Evolutionary conservation across 176 grass and related monocot genomes (phyloP).

Genomic region (Bromus sterilis): DNA sequence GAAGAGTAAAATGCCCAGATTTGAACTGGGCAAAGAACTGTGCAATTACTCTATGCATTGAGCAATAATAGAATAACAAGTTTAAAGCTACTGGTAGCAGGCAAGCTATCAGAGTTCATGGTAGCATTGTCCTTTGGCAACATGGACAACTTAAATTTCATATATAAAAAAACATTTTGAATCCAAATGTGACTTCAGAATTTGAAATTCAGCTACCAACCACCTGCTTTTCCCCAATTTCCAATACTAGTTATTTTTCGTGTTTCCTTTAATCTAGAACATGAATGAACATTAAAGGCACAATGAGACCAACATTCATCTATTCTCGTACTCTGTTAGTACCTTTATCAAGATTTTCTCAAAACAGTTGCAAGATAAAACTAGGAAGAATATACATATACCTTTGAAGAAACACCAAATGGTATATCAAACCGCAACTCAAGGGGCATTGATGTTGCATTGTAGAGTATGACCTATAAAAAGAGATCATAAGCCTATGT

Average conservation of each 20-base stretch:
- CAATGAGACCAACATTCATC: background rate
- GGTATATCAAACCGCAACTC: conserved; percentile 93
- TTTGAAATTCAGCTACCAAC: background rate
- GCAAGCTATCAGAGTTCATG: background rate
- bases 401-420: conserved; percentile 90
- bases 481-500: conserved; percentile 7
- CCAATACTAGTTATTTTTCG: background rate
- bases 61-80: background rate
- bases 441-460: conserved; percentile 85
- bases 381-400: conserved; percentile 11
- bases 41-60: background rate
- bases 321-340: background rate
- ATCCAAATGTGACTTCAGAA: background rate
- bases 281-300: background rate
- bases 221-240: background rate
- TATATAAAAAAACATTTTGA: background rate
- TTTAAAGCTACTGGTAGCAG: background rate
- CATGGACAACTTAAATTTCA: background rate
- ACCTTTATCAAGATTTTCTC: background rate
- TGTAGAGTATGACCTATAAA: conserved; percentile 80
- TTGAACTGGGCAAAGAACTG: background rate
- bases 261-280: background rate
- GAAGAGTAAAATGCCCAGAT: background rate
- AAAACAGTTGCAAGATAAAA: conserved; percentile 18
- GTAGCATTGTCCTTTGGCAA: background rate